Base-by-base conservation (phyloP, 1,284 basidiomycete genomes). In the Apiotrichum porosum region DNA sequence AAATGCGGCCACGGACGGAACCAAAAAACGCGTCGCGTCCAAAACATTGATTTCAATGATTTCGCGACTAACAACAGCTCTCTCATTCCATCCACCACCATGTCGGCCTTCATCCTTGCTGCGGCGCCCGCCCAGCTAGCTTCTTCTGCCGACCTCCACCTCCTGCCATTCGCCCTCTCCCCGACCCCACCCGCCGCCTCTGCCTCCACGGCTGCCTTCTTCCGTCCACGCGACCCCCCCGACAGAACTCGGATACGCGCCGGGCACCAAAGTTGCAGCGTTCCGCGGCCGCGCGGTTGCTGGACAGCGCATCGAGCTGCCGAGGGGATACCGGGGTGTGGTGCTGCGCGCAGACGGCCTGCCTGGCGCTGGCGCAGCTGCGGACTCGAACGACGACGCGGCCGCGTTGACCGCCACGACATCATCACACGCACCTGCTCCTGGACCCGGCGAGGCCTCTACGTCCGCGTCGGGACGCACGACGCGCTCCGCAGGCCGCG, bases 101-200 rank as follows among this genome's bases (percentile, higher is more conserved):
- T 50, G 56, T 45, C 47, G 21, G 42, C 51, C 12, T 46, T 51
- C 32, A 37, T 54, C 40, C 41, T 54, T 23, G 43, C 45, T 15
- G 23, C 47, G 2, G 30, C 31, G 6, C 9, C 40, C 3, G 15
- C 49, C 10, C 1, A 36, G 26, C 26, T 12, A 6, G 26, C 49
- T 1, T 9, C 54, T 2, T 36, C 54, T 4, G 38, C 37, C 4
- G n/a, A 54, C 3, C 57, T 68, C n/a, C 54, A 66, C 42, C 61
- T 71, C 49, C 58, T 71, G 23, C 69, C 69, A 9, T 69, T 71
- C 53, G 51, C 61, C 12, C 64, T 71, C 13, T 58, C n/a, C 22
- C 61, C 37, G 17, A 42, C 22, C 42, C 19, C 39, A 4, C 41
- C 33, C 5, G 47, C 60, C 1, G 39, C 47, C 17, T 38, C 51